Conservation (phyloP, 1,284 basidiomycete genomes). For the Blastosporella zonata region DNA sequence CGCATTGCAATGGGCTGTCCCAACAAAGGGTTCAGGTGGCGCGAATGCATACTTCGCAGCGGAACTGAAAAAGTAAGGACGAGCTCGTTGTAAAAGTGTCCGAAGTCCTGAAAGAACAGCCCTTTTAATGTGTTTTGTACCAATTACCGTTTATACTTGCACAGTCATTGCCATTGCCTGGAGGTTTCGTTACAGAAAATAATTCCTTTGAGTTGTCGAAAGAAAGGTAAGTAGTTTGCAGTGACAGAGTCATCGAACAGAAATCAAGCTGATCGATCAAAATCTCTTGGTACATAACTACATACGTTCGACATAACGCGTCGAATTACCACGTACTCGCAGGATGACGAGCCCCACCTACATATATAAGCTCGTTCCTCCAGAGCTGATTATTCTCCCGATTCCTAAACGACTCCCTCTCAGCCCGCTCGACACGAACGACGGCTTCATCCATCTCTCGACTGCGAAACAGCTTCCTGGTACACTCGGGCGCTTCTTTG, state of each 20-base stretch:
- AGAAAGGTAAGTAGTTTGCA: too few species aligned
- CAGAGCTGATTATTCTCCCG: constrained; percentile 21
- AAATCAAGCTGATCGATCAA: too few species aligned
- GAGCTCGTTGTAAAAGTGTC: constrained; percentile 48
- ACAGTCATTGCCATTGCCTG: too few species aligned
- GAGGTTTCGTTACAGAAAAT: too few species aligned
- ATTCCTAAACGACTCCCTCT: constrained; percentile 35
- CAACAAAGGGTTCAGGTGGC: constrained; percentile 38
- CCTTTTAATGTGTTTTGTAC: constrained; percentile 24
- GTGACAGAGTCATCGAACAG: too few species aligned
- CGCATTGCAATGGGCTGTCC: constrained; percentile 35
- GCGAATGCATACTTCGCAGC: constrained; percentile 58
- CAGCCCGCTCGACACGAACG: constrained; percentile 29
- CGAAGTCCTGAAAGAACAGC: constrained; percentile 50
- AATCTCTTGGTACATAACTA: too few species aligned
- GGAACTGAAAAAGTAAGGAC: constrained; percentile 42
- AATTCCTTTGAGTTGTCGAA: too few species aligned
- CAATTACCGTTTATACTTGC: not conserved
- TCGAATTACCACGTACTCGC: not conserved
- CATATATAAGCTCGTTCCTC: constrained; percentile 51
- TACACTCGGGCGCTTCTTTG: constrained; percentile 56
- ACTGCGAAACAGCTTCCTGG: constrained; percentile 51
- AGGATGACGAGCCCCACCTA: constrained; percentile 34
- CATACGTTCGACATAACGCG: too few species aligned
- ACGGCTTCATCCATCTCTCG: constrained; percentile 63